A percentile compares a stretch with the other conserved stretches of the same genome.
These are phyloP conservation scores for Pythium volutum DNA, from an alignment of 352 stramenopile genomes.

Conservation along the genomic window DNA sequence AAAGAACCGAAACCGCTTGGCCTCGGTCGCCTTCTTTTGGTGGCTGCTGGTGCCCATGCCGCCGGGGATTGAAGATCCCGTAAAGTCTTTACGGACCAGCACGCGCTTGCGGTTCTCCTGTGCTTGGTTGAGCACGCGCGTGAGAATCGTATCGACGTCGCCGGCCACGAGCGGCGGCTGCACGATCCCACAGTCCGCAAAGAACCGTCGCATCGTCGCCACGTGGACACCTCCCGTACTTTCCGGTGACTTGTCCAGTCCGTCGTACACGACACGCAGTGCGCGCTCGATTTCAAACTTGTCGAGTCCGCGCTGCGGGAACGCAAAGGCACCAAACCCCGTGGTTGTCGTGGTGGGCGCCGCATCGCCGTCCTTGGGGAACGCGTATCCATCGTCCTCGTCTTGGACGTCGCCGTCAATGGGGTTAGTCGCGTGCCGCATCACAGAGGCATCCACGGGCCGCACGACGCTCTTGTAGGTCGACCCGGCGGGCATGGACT, in stretches of 20 bases:
- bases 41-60: conserved; percentile 5
- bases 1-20: conserved; percentile 60
- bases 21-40: conserved; percentile 25
- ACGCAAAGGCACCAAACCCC: neutral
- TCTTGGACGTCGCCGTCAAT: conserved; percentile 7
- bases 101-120: conserved; percentile 51
- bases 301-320: conserved; percentile 6
- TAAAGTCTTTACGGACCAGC: conserved; percentile 54
- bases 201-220: conserved; percentile 60
- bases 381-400: conserved; percentile 23
- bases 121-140: conserved; percentile 51
- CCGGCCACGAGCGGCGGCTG: conserved; percentile 45
- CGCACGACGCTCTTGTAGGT: conserved; percentile 11
- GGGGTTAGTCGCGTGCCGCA: conserved; percentile 20
- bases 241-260: conserved; percentile 45
- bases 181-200: conserved; percentile 59
- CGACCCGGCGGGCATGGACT: conserved; percentile 22
- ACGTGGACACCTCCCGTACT: conserved; percentile 55
- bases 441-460: conserved; percentile 11
- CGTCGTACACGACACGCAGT: conserved; percentile 41
- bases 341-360: neutral
- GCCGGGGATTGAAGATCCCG: conserved; percentile 16
- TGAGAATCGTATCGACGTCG: conserved; percentile 69
- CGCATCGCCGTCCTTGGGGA: conserved; percentile 15
- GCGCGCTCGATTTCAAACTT: conserved; percentile 36